A percentile compares a stretch with the other conserved stretches of the same genome.
phyloP scores from a whole-genome alignment of 495 filamentous ascomycete genomes.

The Astrothelium subdiscretum region DNA sequence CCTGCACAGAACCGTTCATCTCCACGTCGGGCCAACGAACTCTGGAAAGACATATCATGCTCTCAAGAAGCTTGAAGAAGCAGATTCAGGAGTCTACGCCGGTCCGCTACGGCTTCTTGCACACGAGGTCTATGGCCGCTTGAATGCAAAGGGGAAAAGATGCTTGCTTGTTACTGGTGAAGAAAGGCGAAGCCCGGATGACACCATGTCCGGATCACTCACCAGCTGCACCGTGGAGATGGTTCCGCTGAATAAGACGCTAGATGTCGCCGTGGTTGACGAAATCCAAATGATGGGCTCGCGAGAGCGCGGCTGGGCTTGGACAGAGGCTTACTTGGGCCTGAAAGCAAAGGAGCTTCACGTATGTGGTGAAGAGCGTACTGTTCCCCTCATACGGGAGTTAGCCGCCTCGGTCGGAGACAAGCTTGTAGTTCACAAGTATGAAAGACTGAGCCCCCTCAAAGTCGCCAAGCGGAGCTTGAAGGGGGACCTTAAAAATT shows the following conservation, averaged over 20 bases:
- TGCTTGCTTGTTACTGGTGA: slow-evolving; percentile 87
- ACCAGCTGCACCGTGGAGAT: slow-evolving; percentile 94
- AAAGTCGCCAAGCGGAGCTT: slow-evolving; percentile 52
- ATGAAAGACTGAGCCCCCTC: slow-evolving; percentile 71
- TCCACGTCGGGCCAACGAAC: slow-evolving; percentile 96
- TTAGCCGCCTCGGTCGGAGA: slow-evolving; percentile 77
- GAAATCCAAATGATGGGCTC: slow-evolving; percentile 97
- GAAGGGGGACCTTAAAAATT: slow-evolving; percentile 45
- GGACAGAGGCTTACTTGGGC: slow-evolving; percentile 88
- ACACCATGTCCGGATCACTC: slow-evolving; percentile 39
- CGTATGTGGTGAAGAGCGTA: slow-evolving; percentile 81
- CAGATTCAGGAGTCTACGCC: slow-evolving; percentile 72
- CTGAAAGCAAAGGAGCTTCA: slow-evolving; percentile 79
- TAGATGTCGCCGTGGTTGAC: slow-evolving; percentile 92
- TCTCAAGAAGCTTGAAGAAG: slow-evolving; percentile 68
- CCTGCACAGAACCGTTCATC: slow-evolving; percentile 69
- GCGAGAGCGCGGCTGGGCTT: slow-evolving; percentile 78
- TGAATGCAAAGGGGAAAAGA: slow-evolving; percentile 59
- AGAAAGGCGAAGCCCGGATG: slow-evolving; percentile 51
- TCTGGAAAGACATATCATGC: slow-evolving; percentile 97
- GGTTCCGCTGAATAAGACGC: slow-evolving; percentile 55
- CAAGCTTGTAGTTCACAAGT: slow-evolving; percentile 64
- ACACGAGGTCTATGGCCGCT: slow-evolving; percentile 79
- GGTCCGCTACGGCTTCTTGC: slow-evolving; percentile 85
- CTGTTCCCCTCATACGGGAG: slow-evolving; percentile 65